phyloP scores from a whole-genome alignment of 148 eudicot genomes.

The Rhododendron henanense region DNA sequence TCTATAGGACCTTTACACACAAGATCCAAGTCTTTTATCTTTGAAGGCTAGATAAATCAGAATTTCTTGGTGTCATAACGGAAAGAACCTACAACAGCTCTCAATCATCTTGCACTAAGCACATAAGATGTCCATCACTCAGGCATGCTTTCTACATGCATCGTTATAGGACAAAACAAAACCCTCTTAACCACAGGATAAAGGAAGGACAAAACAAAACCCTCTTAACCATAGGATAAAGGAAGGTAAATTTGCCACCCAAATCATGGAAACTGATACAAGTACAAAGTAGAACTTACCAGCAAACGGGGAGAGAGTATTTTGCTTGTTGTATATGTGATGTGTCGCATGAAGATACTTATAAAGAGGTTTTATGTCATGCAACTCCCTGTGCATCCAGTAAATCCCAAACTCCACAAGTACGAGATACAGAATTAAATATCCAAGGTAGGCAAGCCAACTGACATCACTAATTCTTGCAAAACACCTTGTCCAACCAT shows the following conservation, averaged over 20 bases:
- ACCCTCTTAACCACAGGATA: background rate
- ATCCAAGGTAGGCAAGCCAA: slow-evolving; percentile 38
- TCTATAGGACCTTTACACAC: background rate
- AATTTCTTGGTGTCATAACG: background rate
- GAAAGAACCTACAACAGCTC: background rate
- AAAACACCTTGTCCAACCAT: slow-evolving; percentile 73
- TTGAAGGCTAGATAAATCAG: background rate
- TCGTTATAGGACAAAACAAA: background rate
- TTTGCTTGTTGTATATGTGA: slow-evolving; percentile 96
- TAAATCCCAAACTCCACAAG: slow-evolving; percentile 82
- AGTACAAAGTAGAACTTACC: slow-evolving; percentile 32
- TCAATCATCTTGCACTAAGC: background rate
- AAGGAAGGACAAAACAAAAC: background rate
- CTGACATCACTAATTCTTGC: slow-evolving; percentile 59
- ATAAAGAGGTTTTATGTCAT: slow-evolving; percentile 85
- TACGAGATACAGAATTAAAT: slow-evolving; percentile 46
- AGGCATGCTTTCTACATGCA: background rate
- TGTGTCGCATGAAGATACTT: slow-evolving; percentile 88
- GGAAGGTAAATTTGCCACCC: background rate
- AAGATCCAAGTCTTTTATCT: background rate
- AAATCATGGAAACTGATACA: slow-evolving; percentile 8
- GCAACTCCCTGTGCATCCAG: slow-evolving; percentile 82
- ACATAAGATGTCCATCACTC: background rate
- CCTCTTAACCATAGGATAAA: background rate
- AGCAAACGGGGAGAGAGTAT: slow-evolving; percentile 96